These are phyloP conservation scores for Blastocystis sp. DNA, from an alignment of 352 stramenopile genomes.

Conservation along the genomic window DNA sequence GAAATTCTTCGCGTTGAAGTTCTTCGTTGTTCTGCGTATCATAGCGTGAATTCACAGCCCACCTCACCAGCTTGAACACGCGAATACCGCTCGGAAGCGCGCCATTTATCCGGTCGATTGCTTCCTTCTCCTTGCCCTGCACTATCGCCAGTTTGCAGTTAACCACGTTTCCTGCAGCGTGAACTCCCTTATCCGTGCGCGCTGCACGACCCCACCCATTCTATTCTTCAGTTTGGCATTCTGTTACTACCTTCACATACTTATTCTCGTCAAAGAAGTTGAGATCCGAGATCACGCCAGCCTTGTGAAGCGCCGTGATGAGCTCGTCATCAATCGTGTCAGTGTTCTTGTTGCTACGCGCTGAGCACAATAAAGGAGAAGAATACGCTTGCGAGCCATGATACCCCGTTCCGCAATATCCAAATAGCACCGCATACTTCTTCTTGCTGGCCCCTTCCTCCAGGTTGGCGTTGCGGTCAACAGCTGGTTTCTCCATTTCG, in stretches of 20 bases:
- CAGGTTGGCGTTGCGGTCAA: background rate
- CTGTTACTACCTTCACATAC: conserved; percentile 62
- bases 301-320: conserved; percentile 84
- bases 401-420: conserved; percentile 87
- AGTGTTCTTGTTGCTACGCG: conserved; percentile 83
- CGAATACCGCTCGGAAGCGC: conserved; percentile 83
- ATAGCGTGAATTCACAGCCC: background rate
- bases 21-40: conserved; percentile 86
- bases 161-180: conserved; percentile 84
- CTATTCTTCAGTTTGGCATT: conserved; percentile 55
- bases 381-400: conserved; percentile 86
- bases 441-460: conserved; percentile 77
- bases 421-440: conserved; percentile 84
- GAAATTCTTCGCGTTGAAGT: conserved; percentile 87
- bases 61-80: conserved; percentile 75
- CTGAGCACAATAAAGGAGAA: background rate
- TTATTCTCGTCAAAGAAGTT: conserved; percentile 87
- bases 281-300: conserved; percentile 82
- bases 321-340: conserved; percentile 87
- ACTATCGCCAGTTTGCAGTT: conserved; percentile 85
- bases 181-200: conserved; percentile 88
- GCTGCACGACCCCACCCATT: conserved; percentile 86
- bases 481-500: background rate
- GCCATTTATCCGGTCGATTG: conserved; percentile 82
- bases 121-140: conserved; percentile 80